Conservation (phyloP, 2,329 filamentous ascomycete species). For the Xylariomycetidae sp. region DNA sequence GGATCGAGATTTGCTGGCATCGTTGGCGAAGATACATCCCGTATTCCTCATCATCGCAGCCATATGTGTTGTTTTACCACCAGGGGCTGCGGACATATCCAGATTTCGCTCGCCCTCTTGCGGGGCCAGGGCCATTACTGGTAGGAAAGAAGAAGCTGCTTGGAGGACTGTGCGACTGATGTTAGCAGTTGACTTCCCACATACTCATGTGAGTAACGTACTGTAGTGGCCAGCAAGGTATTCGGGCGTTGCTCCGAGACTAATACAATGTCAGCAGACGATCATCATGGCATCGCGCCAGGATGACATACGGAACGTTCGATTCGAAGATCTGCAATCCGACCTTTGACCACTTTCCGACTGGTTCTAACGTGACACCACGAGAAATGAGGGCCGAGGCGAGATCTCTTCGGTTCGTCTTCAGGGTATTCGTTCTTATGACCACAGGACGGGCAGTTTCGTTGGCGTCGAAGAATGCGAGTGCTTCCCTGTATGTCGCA, state of each 20-base stretch:
- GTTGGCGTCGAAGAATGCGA: conserved; percentile 98
- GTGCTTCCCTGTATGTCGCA: conserved; percentile 56
- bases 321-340: conserved; percentile 95
- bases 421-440: conserved; percentile 92
- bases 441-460: conserved; percentile 90
- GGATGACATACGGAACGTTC: conserved; percentile 31
- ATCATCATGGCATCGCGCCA: not conserved
- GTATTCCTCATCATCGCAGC: conserved; percentile 98
- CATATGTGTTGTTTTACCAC: conserved; percentile 93
- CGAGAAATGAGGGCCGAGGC: conserved; percentile 40
- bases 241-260: conserved; percentile 86
- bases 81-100: conserved; percentile 90
- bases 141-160: conserved; percentile 91
- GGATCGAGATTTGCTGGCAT: conserved; percentile 85
- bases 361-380: conserved; percentile 90
- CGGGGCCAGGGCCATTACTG: conserved; percentile 93
- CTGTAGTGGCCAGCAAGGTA: conserved; percentile 97
- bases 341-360: conserved; percentile 98
- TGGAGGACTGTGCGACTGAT: conserved; percentile 65
- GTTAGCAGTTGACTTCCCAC: not conserved
- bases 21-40: conserved; percentile 91
- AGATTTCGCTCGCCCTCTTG: conserved; percentile 89
- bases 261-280: conserved; percentile 2
- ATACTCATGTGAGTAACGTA: not conserved
- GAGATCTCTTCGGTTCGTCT: conserved; percentile 69